These are phyloP conservation scores for Sporothrix schenckii DNA, from an alignment of 2,329 filamentous ascomycete species.

Conservation along the genomic window DNA sequence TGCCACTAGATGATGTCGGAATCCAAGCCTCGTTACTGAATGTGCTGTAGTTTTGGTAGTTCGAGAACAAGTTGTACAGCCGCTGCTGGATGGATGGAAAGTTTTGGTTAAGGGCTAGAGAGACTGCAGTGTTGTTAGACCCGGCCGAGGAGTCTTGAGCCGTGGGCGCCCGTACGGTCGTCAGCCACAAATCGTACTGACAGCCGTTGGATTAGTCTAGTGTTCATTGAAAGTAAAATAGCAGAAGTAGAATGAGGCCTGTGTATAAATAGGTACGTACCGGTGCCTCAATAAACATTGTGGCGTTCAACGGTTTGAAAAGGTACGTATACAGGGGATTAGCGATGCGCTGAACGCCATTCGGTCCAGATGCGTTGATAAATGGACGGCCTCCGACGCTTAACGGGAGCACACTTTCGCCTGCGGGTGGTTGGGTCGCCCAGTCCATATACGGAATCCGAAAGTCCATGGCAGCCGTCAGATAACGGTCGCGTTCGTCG, in stretches of 20 bases:
- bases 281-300: conserved; percentile 61
- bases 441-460: conserved; percentile 65
- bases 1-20: conserved; percentile 49
- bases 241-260: too few species aligned
- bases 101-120: conserved; percentile 55
- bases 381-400: conserved; percentile 51
- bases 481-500: conserved; percentile 50
- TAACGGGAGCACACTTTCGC: conserved; percentile 52
- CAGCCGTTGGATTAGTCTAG: not conserved
- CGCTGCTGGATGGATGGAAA: conserved; percentile 61
- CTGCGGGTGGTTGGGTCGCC: conserved; percentile 54
- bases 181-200: conserved; percentile 61
- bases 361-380: conserved; percentile 59
- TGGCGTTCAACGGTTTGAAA: conserved; percentile 62
- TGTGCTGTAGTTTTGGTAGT: conserved; percentile 66
- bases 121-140: conserved; percentile 64
- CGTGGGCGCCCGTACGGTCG: conserved; percentile 62
- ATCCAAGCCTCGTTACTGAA: conserved; percentile 72
- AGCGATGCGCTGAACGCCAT: conserved; percentile 57
- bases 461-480: conserved; percentile 54
- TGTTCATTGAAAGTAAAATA: not conserved
- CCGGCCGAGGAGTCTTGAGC: conserved; percentile 47
- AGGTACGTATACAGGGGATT: conserved; percentile 65
- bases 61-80: conserved; percentile 68
- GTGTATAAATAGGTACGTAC: conserved; percentile 48